A percentile compares a stretch with the other conserved stretches of the same genome.
Evolutionary conservation across 2,329 filamentous ascomycete species (phyloP).

Genomic region (Fusarium sp.): DNA sequence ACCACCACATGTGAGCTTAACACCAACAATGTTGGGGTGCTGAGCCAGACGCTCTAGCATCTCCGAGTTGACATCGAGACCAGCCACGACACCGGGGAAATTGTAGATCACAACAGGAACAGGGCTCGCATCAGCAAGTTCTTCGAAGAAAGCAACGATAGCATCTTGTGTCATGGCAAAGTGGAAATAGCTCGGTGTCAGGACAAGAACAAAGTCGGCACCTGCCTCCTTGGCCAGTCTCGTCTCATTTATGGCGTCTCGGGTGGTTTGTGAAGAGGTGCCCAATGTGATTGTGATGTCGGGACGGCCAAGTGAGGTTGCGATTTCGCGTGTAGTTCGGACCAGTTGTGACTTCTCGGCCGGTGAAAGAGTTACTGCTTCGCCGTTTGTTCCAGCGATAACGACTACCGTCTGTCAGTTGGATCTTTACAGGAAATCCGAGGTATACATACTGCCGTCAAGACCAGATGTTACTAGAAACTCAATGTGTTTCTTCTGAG

Average conservation of each 20-base stretch:
- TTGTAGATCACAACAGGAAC: constrained; percentile 80
- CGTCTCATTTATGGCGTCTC: constrained; percentile 75
- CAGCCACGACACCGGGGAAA: constrained; percentile 75
- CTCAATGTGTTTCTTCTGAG: constrained; percentile 66
- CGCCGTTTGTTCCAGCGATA: constrained; percentile 79
- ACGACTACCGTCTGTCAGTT: constrained; percentile 61
- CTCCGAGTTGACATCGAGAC: constrained; percentile 76
- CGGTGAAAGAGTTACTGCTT: constrained; percentile 76
- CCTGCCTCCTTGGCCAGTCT: constrained; percentile 72
- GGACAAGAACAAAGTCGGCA: constrained; percentile 75
- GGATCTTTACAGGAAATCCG: fast-evolving
- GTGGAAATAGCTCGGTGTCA: constrained; percentile 80
- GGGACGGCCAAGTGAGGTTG: constrained; percentile 67
- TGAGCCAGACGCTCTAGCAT: constrained; percentile 69
- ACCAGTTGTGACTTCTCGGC: constrained; percentile 74
- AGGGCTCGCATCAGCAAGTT: constrained; percentile 67
- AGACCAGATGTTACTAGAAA: constrained; percentile 67
- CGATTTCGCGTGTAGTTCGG: constrained; percentile 69
- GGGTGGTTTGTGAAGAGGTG: constrained; percentile 74
- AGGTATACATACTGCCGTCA: constrained; percentile 58
- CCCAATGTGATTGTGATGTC: constrained; percentile 75
- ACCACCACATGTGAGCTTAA: constrained; percentile 80
- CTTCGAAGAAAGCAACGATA: constrained; percentile 73
- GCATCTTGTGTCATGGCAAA: constrained; percentile 71
- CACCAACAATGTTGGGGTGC: constrained; percentile 75